phyloP scores from a whole-genome alignment of 257 asterid genomes.

The Nicotiana paniculata region DNA sequence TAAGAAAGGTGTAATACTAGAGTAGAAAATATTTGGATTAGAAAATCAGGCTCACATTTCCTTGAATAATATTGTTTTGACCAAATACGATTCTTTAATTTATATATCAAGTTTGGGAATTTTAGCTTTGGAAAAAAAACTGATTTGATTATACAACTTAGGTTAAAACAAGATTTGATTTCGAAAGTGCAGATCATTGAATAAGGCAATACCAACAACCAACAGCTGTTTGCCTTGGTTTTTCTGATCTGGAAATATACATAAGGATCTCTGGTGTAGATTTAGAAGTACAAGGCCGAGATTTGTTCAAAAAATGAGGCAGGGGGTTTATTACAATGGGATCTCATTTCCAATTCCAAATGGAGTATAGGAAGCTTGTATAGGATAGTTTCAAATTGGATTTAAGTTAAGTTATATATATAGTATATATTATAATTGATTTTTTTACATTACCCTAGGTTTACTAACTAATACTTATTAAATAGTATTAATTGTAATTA shows the following conservation, averaged over 20 bases:
- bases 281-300: not conserved
- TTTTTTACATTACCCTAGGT: too few relatives aligned
- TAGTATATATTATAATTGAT: too few relatives aligned
- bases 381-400: too few relatives aligned
- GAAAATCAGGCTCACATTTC: not conserved
- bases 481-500: too few relatives aligned
- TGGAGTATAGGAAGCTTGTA: too few relatives aligned
- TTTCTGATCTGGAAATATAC: not conserved
- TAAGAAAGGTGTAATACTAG: not conserved
- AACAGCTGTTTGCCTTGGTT: not conserved
- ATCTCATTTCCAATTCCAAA: too few relatives aligned
- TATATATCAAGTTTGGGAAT: not conserved
- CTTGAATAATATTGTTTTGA: not conserved
- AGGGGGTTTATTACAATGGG: not conserved
- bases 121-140: not conserved
- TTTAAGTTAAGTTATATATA: too few relatives aligned
- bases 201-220: not conserved
- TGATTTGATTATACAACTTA: not conserved
- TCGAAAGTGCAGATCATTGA: not conserved
- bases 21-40: not conserved
- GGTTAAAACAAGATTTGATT: not conserved
- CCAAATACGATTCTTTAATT: not conserved
- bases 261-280: not conserved
- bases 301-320: not conserved
- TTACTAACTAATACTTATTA: too few relatives aligned